These are phyloP conservation scores for Diaporthe nobilis DNA, from an alignment of 2,329 filamentous ascomycete species.

Conservation along the genomic window DNA sequence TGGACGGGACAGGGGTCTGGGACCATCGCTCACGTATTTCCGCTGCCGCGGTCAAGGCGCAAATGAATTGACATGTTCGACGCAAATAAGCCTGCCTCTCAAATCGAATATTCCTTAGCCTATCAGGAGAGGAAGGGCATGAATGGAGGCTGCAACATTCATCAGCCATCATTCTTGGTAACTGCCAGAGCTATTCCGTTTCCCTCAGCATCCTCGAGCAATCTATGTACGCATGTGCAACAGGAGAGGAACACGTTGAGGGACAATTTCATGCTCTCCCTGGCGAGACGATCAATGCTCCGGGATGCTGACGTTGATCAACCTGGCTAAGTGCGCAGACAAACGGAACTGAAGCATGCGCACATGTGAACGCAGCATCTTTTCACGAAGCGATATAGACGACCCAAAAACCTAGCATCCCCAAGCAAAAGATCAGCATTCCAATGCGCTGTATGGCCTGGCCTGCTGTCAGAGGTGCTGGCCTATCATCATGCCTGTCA, in stretches of 20 bases:
- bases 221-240: neutral
- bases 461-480: neutral
- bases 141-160: neutral
- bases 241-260: neutral
- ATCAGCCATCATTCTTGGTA: neutral
- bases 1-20: neutral
- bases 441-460: neutral
- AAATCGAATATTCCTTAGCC: neutral
- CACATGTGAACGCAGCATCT: neutral
- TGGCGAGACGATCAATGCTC: neutral
- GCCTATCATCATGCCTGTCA: slow-evolving; percentile 13
- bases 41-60: slow-evolving; percentile 8
- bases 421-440: neutral
- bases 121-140: neutral
- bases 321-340: neutral
- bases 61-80: neutral
- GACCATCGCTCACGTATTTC: neutral
- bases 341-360: neutral
- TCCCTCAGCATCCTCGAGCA: neutral
- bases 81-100: neutral
- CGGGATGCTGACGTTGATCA: neutral
- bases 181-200: neutral
- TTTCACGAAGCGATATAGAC: neutral
- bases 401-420: neutral
- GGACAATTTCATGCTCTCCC: neutral